Base-by-base conservation (phyloP, 1,139 yeast species). In the Yamadazyma membranifaciens region DNA sequence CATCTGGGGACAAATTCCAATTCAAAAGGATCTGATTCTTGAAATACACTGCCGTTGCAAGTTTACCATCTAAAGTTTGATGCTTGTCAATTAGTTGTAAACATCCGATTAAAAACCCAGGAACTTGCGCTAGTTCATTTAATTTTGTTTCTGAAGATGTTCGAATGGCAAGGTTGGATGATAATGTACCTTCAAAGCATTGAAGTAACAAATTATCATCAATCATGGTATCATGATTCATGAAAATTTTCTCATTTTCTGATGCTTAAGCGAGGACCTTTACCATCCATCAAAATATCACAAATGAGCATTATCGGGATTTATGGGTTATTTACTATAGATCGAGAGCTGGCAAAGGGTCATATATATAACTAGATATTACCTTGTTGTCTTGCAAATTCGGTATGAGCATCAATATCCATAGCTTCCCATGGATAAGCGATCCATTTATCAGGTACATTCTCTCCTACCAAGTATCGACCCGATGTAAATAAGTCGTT, bases 41-140 rank as follows among this genome's bases (percentile, higher is more conserved):
- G 64, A 92, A 80, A 60, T 82, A 91, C 24, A 92, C 83, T 0
- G 95, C 95, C 13, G 95, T 87, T 10, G 96, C 92, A 39, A 81
- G 75, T 49, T 83, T 80, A 35, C 87, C 38, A 34, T 20, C 34
- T 27, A 17, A 15, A 15, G 11, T 7, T 33, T 25, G 11, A 14
- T 16, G n/a, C 1, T 13, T n/a, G 12, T 44, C 43, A 14, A 48
- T 75, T 42, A 92, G 82, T 54, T 87, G 92, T 36, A 92, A 66
- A 59, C 96, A 87, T 1, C 91, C 92, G 9, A 84, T 85, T 36
- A 89, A 67, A 55, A 92, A 92, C 2, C 96, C 96, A 1, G 87
- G 78, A 1, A 73, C 59, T 30, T 55, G 55, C 37, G 81, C 78
- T 13, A 83, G 77, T 49, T 75, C 73, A 41, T 72, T 72, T 38